Evolutionary conservation across 331 rosid genomes (phyloP).

Genomic region (Dryas integrifolia): DNA sequence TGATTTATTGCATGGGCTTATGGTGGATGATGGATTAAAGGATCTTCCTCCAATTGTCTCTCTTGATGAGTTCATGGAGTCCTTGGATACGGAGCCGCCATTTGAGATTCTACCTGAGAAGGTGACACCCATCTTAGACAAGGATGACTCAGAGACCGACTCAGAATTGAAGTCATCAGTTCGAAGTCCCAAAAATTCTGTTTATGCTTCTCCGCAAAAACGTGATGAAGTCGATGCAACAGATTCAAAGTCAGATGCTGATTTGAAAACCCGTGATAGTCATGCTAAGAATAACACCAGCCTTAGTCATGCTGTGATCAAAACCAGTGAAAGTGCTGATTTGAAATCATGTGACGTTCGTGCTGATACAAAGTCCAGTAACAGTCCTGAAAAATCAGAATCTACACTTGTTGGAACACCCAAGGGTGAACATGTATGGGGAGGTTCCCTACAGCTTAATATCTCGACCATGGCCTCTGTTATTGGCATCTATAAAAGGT

Average conservation of each 20-base stretch:
- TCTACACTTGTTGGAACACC: constrained; percentile 24
- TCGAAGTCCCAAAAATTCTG: constrained; percentile 33
- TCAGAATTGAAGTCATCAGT: constrained; percentile 43
- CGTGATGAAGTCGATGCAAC: constrained; percentile 31
- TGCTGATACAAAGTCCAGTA: constrained; percentile 36
- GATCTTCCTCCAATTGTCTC: constrained; percentile 89
- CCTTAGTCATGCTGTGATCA: not conserved
- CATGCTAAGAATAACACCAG: constrained; percentile 10
- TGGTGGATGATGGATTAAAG: constrained; percentile 72
- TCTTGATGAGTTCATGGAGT: constrained; percentile 92
- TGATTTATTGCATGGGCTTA: constrained; percentile 79
- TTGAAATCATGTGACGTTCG: constrained; percentile 27
- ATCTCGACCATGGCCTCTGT: constrained; percentile 56
- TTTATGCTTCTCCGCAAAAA: constrained; percentile 28
- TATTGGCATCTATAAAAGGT: constrained; percentile 74
- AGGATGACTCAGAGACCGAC: constrained; percentile 43
- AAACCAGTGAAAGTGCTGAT: constrained; percentile 23
- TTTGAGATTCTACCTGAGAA: constrained; percentile 63
- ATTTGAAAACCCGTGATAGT: constrained; percentile 28
- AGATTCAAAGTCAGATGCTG: constrained; percentile 25
- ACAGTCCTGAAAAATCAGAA: constrained; percentile 31
- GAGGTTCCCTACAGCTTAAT: constrained; percentile 71
- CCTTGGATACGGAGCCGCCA: constrained; percentile 79
- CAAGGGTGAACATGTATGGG: constrained; percentile 69
- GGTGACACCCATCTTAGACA: constrained; percentile 31